These are phyloP conservation scores for Xylaria sp. DNA, from an alignment of 2,329 filamentous ascomycete genomes.

Conservation along the genomic window DNA sequence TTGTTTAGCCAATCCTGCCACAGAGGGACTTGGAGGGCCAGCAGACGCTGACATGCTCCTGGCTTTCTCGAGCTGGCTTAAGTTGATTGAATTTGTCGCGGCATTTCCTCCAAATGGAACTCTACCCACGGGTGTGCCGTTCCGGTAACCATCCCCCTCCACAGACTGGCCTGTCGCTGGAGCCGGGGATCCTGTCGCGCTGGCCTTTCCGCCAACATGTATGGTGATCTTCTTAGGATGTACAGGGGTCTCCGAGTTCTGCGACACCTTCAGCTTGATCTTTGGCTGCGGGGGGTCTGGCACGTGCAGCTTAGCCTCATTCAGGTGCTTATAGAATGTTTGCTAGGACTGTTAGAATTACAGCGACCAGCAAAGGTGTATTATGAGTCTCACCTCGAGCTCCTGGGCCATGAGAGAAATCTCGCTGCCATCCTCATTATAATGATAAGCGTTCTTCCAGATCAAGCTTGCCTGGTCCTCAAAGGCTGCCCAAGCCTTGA, in stretches of 20 bases:
- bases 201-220: slow-evolving; percentile 65
- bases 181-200: slow-evolving; percentile 56
- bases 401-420: slow-evolving; percentile 78
- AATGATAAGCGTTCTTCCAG: slow-evolving; percentile 86
- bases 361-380: neutral
- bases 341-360: slow-evolving; percentile 49
- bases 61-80: slow-evolving; percentile 42
- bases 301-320: slow-evolving; percentile 72
- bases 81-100: slow-evolving; percentile 29
- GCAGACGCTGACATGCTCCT: slow-evolving; percentile 46
- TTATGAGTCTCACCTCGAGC: slow-evolving; percentile 65
- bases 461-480: slow-evolving; percentile 79
- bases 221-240: slow-evolving; percentile 70
- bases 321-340: slow-evolving; percentile 69
- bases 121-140: slow-evolving; percentile 30
- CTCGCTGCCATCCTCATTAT: slow-evolving; percentile 90
- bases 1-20: slow-evolving; percentile 36
- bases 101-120: slow-evolving; percentile 35
- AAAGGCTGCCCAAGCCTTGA: slow-evolving; percentile 81
- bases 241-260: slow-evolving; percentile 46
- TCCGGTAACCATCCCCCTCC: slow-evolving; percentile 40
- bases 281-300: slow-evolving; percentile 74
- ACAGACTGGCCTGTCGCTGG: slow-evolving; percentile 40
- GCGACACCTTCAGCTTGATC: slow-evolving; percentile 76
- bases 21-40: slow-evolving; percentile 51